A percentile compares a stretch with the other conserved stretches of the same genome.
Evolutionary conservation across 345 rosid species (phyloP).

Genomic region (Stellera chamaejasme): DNA sequence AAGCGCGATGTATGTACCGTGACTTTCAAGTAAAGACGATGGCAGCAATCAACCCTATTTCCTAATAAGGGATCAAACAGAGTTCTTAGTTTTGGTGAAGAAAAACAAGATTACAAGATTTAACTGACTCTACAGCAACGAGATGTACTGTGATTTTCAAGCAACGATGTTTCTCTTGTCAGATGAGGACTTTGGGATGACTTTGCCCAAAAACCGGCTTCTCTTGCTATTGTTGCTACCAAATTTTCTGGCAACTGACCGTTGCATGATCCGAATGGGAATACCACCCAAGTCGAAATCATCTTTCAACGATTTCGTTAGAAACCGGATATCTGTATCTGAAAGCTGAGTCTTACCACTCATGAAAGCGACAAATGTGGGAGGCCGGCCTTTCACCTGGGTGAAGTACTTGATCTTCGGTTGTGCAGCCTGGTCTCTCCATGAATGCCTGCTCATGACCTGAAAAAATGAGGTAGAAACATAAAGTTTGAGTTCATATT

Average conservation of each 20-base stretch:
- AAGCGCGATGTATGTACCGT: too few species aligned
- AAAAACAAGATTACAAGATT: too few species aligned
- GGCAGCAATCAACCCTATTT: too few species aligned
- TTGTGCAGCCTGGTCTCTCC: conserved; percentile 85
- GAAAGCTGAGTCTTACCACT: conserved; percentile 56
- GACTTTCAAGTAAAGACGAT: too few species aligned
- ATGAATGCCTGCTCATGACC: conserved; percentile 96
- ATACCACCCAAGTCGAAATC: conserved; percentile 90
- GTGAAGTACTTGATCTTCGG: conserved; percentile 94
- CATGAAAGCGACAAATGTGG: conserved; percentile 85
- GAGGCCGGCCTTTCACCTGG: conserved; percentile 98
- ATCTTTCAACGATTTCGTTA: conserved; percentile 80
- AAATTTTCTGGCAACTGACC: conserved; percentile 28
- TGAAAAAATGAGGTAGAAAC: conserved; percentile 16
- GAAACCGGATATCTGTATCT: conserved; percentile 69
- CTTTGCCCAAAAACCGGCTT: conserved; percentile 17
- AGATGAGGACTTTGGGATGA: conserved; percentile 32
- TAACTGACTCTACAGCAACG: too few species aligned
- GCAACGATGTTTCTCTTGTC: conserved; percentile 42
- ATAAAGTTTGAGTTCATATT: not conserved
- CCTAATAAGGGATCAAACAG: too few species aligned
- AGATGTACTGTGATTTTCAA: conserved; percentile 3
- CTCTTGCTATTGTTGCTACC: conserved; percentile 22
- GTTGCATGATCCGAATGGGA: conserved; percentile 85
- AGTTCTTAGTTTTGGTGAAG: too few species aligned